Evolutionary conservation across 768 basidiomycete species (phyloP).

Genomic region (Suillus paluster): DNA sequence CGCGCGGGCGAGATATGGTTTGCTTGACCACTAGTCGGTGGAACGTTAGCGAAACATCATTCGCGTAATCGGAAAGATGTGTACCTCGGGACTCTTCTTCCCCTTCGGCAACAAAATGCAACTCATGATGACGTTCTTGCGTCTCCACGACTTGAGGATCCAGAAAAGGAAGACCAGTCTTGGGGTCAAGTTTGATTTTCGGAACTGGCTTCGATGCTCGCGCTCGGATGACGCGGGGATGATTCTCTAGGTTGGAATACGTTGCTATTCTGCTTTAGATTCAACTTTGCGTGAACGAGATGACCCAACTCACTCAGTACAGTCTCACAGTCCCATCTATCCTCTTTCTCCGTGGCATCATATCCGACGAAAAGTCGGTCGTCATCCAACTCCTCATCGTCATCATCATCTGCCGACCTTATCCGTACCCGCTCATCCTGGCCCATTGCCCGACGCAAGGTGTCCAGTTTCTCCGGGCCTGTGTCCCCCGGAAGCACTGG

Average conservation of each 20-base stretch:
- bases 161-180: constrained; percentile 75
- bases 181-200: constrained; percentile 73
- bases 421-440: constrained; percentile 61
- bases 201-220: constrained; percentile 56
- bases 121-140: constrained; percentile 12
- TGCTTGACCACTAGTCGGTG: constrained; percentile 26
- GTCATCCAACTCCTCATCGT: constrained; percentile 52
- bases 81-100: constrained; percentile 21
- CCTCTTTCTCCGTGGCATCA: constrained; percentile 55
- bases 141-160: constrained; percentile 18
- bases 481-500: constrained; percentile 74
- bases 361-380: constrained; percentile 46
- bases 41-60: constrained; percentile 9
- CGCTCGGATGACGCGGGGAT: constrained; percentile 85
- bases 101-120: constrained; percentile 31
- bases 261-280: constrained; percentile 62
- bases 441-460: constrained; percentile 79
- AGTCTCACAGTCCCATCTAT: constrained; percentile 96
- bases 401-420: constrained; percentile 47
- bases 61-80: neutral
- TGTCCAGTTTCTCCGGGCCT: constrained; percentile 78
- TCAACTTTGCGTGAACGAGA: neutral
- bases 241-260: constrained; percentile 97
- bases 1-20: constrained; percentile 70
- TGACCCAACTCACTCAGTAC: constrained; percentile 72